Evolutionary conservation across 352 stramenopile species (phyloP), one percentile per base, ranked within the genome.

Genomic region (Phytophthora vignae): DNA sequence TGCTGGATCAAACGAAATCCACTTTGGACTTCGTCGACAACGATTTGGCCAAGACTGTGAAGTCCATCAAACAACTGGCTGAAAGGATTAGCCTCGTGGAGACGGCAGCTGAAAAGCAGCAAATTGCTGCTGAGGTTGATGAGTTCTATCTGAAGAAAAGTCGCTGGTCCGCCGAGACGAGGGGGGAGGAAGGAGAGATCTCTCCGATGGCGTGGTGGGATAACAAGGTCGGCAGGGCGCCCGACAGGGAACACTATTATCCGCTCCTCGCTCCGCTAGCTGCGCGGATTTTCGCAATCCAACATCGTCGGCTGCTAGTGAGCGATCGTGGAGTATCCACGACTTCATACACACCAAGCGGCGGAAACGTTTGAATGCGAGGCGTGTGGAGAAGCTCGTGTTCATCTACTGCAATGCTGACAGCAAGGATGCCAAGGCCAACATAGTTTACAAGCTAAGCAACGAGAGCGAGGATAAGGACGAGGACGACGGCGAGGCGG

Each of bases 331-430:
- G 53, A 69, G 53, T 57, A 62, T 62, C 3, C 53, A 58, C 19
- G 52, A 61, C 12, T 69, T 62, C 21, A 61, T 69, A 8, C 38
- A 56, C 8, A 69, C 38, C 15, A 69, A 69, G 53, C 40, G 53
- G 15, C 52, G 42, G 6, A 69, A 48, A 11, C n/a, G 61, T 10
- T 21, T 69, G 29, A 25, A 33, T 42, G n/a, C 25, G 7, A 15
- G 5, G 15, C 52, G 42, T 21, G 38, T 55, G 15, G 52, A 69
- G 12, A 58, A 49, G 17, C 25, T 62, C 7, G 52, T 29, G 15
- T 69, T 62, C 53, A 57, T 57, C 29, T 69, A 61, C 42, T 61
- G 40, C 53, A 69, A 69, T 21, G 49, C 48, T 31, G 60, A 36
- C 19, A 59, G 17, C 60, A 67, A 67, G 49, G 33, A 67, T 44